Percentiles rank a stretch among this genome's conserved stretches.
Conservation (phyloP, 495 filamentous ascomycete genomes). For the Penicillium parvum region DNA sequence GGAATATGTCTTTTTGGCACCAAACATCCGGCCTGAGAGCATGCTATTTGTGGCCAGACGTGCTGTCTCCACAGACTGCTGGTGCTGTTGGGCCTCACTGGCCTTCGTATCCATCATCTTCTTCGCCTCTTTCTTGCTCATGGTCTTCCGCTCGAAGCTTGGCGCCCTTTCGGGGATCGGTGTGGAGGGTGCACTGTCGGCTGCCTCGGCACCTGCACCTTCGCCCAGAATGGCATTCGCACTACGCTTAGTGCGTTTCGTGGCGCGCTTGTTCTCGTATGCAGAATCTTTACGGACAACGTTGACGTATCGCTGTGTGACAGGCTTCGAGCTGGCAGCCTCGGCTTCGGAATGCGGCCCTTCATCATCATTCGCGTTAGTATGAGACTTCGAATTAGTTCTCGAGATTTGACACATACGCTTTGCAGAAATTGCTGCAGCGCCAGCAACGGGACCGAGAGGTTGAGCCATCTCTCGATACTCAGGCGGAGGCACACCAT, state of each 20-base stretch:
- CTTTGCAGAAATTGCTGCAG: constrained; percentile 53
- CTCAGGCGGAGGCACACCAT: constrained; percentile 64
- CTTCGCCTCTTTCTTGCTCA: constrained; percentile 50
- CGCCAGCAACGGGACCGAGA: constrained; percentile 28
- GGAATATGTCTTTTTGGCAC: constrained; percentile 43
- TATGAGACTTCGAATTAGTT: not conserved
- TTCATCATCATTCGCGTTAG: constrained; percentile 20
- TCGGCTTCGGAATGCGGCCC: constrained; percentile 30
- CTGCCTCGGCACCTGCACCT: constrained; percentile 2
- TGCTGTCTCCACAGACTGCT: constrained; percentile 46
- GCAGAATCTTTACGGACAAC: constrained; percentile 32
- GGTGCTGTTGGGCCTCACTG: constrained; percentile 48
- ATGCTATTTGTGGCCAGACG: constrained; percentile 44
- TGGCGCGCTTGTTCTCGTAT: constrained; percentile 49
- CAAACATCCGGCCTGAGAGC: constrained; percentile 42
- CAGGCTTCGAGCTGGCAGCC: constrained; percentile 15
- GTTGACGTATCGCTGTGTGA: constrained; percentile 33
- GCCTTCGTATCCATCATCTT: constrained; percentile 48
- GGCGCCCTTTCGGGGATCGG: constrained; percentile 41
- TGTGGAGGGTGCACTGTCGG: constrained; percentile 34
- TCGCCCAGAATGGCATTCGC: constrained; percentile 41
- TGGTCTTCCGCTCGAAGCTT: constrained; percentile 51
- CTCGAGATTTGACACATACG: constrained; percentile 40
- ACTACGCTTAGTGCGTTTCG: constrained; percentile 46
- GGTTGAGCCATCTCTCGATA: constrained; percentile 62